phyloP scores from a whole-genome alignment of 441 rosid genomes.

The Kokia cookei region DNA sequence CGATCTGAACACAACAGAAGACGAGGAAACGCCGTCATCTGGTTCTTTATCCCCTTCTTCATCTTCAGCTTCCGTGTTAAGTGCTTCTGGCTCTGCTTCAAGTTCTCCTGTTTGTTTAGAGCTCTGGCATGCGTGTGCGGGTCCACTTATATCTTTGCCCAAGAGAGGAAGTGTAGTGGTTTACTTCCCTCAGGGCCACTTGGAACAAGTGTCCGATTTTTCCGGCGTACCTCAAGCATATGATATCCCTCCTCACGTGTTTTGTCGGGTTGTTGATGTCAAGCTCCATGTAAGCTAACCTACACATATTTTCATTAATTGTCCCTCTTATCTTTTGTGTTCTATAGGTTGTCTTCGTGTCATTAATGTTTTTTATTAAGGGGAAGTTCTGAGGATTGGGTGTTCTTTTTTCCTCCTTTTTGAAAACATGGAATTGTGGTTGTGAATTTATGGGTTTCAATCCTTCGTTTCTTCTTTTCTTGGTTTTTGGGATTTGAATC shows the following conservation, averaged over 20 bases:
- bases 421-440: neutral
- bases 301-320: neutral
- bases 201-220: conserved; percentile 75
- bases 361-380: neutral
- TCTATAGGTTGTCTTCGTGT: neutral
- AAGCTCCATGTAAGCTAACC: conserved; percentile 72
- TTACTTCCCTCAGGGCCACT: conserved; percentile 93
- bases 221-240: conserved; percentile 39
- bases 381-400: neutral
- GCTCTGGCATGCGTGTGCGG: conserved; percentile 99
- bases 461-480: neutral
- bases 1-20: conserved; percentile 96
- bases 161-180: conserved; percentile 74
- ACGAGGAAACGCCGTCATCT: conserved; percentile 66
- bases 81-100: conserved; percentile 27
- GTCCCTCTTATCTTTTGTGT: neutral
- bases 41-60: conserved; percentile 56
- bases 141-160: conserved; percentile 85
- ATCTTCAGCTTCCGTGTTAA: conserved; percentile 43
- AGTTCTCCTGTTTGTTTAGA: conserved; percentile 62
- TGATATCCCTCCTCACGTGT: conserved; percentile 72
- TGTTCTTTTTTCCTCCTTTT: neutral
- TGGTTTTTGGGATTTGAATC: neutral
- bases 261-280: conserved; percentile 92
- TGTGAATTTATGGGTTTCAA: neutral